phyloP scores from a whole-genome alignment of 1,284 basidiomycete genomes.

The Pseudozyma hubeiensis region DNA sequence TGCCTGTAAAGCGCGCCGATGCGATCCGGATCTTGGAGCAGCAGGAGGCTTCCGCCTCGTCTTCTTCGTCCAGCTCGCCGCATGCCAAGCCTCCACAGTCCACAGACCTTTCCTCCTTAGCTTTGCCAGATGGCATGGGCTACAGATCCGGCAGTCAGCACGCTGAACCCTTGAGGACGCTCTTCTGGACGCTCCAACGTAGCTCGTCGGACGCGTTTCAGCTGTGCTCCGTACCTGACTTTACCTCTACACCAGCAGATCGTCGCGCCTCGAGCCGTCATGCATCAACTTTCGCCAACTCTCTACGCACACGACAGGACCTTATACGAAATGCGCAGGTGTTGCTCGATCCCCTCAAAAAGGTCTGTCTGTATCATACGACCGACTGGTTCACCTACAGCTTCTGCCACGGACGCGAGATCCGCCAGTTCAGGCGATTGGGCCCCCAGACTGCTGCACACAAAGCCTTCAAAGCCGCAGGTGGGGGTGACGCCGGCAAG shows the following conservation, averaged over 20 bases:
- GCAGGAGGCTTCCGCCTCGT: conserved; percentile 23
- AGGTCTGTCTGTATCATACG: conserved; percentile 57
- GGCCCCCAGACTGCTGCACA: conserved; percentile 24
- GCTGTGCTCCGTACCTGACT: conserved; percentile 50
- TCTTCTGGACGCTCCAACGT: conserved; percentile 31
- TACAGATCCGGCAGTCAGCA: not conserved
- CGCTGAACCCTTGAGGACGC: not conserved
- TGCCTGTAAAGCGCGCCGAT: conserved; percentile 34
- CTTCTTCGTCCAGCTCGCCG: conserved; percentile 3
- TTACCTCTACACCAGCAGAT: conserved; percentile 11
- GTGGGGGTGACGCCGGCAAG: conserved; percentile 33
- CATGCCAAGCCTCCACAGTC: conserved; percentile 1
- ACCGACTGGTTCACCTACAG: conserved; percentile 64
- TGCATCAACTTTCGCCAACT: not conserved
- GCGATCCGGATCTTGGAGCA: conserved; percentile 35
- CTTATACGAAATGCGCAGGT: conserved; percentile 32
- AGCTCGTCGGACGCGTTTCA: conserved; percentile 27
- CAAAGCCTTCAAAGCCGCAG: conserved; percentile 28
- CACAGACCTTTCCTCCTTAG: conserved; percentile 8
- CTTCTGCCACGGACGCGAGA: conserved; percentile 57
- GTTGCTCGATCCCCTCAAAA: conserved; percentile 56
- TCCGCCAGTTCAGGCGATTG: conserved; percentile 57
- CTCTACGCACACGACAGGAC: conserved; percentile 15
- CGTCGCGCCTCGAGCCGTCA: conserved; percentile 4
- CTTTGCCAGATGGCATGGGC: conserved; percentile 7